phyloP scores from a whole-genome alignment of 257 asterid genomes.

The Voacanga thouarsii region DNA sequence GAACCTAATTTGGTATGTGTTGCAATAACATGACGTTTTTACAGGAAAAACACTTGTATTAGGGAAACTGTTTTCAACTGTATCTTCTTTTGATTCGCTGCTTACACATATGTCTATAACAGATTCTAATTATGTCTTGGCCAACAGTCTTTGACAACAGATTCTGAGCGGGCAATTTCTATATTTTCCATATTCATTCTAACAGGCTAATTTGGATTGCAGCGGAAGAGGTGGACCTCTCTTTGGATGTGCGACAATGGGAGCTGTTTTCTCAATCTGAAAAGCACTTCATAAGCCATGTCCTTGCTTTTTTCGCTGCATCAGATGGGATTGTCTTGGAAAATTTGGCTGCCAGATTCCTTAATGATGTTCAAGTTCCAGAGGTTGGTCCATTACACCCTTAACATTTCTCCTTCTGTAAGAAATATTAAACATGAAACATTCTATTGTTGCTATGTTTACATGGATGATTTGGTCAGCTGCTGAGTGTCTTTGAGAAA shows the following conservation, averaged over 20 bases:
- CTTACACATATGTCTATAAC: not conserved
- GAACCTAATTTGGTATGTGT: not conserved
- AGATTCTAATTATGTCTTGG: not conserved
- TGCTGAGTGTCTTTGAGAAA: not conserved
- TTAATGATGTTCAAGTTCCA: constrained; percentile 68
- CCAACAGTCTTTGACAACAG: not conserved
- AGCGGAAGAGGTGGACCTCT: constrained; percentile 92
- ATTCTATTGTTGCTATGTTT: not conserved
- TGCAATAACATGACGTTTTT: not conserved
- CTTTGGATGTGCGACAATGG: constrained; percentile 75
- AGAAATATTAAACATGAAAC: not conserved
- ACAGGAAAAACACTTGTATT: not conserved
- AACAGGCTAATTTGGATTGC: constrained; percentile 22
- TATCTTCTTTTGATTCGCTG: not conserved
- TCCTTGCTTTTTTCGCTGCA: constrained; percentile 76
- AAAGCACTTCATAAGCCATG: constrained; percentile 69
- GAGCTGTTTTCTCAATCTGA: constrained; percentile 54
- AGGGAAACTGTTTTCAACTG: not conserved
- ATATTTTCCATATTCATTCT: not conserved
- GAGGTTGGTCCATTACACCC: constrained; percentile 43
- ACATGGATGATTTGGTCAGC: not conserved
- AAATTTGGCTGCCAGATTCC: constrained; percentile 72
- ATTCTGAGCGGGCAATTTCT: not conserved
- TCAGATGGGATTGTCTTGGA: constrained; percentile 84
- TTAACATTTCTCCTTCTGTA: not conserved